Evolutionary conservation across 1,284 basidiomycete genomes (phyloP).

Genomic region (Dichomitus squalens): DNA sequence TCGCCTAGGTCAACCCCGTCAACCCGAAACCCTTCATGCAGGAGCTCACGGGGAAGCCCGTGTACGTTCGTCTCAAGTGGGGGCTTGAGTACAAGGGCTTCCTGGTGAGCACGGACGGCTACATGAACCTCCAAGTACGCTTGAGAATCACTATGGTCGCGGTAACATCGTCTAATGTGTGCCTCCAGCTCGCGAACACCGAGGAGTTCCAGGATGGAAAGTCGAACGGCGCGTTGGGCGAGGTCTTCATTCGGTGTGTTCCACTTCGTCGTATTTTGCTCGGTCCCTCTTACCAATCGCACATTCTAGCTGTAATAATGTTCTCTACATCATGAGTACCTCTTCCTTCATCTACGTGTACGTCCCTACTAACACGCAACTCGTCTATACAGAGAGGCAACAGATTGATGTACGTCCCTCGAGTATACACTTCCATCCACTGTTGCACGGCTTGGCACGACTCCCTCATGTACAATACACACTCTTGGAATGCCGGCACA

Average conservation of each 20-base stretch:
- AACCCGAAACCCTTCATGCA: constrained; percentile 99
- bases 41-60: constrained; percentile 96
- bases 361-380: constrained; percentile 16
- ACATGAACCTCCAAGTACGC: constrained; percentile 98
- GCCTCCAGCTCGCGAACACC: constrained; percentile 87
- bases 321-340: constrained; percentile 88
- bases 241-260: constrained; percentile 94
- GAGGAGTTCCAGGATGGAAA: constrained; percentile 98
- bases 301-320: constrained; percentile 77
- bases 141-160: background rate
- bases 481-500: constrained; percentile 1
- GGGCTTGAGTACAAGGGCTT: constrained; percentile 99
- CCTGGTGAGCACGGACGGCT: constrained; percentile 97
- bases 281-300: background rate
- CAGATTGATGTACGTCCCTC: constrained; percentile 33
- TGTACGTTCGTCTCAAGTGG: constrained; percentile 97
- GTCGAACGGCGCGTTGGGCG: constrained; percentile 94
- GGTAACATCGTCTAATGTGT: background rate
- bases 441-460: background rate
- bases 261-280: background rate
- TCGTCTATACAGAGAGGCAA: constrained; percentile 69
- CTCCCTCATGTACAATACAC: constrained; percentile 7
- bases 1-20: constrained; percentile 80
- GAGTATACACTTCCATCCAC: background rate
- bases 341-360: constrained; percentile 9